These are phyloP conservation scores for Penicilliopsis zonata DNA, from an alignment of 495 filamentous ascomycete genomes.

Conservation along the genomic window DNA sequence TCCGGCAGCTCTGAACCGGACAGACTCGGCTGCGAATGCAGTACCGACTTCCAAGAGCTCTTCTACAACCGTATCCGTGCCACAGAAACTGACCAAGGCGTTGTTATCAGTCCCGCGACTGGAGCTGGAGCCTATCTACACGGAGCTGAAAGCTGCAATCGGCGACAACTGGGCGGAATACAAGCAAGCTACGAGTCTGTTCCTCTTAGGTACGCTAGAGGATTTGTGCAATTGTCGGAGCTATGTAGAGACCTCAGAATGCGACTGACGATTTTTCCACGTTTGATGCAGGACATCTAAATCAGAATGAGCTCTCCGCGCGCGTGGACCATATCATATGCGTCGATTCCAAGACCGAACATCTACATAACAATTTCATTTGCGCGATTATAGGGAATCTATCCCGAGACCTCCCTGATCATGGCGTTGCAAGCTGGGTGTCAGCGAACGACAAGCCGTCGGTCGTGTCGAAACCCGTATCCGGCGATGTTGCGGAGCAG, in stretches of 20 bases:
- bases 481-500: conserved; percentile 83
- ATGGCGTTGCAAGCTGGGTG: conserved; percentile 89
- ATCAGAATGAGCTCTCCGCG: conserved; percentile 71
- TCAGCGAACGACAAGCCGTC: conserved; percentile 92
- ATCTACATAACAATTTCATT: conserved; percentile 86
- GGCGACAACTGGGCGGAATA: conserved; percentile 81
- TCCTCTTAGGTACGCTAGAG: conserved; percentile 60
- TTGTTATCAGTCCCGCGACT: conserved; percentile 67
- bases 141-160: conserved; percentile 68
- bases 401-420: conserved; percentile 77
- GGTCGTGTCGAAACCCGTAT: conserved; percentile 62
- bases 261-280: conserved; percentile 5
- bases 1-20: conserved; percentile 69
- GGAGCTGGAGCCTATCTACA: conserved; percentile 83
- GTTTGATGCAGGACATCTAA: conserved; percentile 57
- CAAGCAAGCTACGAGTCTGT: conserved; percentile 69
- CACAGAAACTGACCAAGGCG: conserved; percentile 43
- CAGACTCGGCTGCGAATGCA: conserved; percentile 46
- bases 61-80: conserved; percentile 40
- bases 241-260: not conserved
- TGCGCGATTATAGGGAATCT: conserved; percentile 78
- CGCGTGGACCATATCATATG: conserved; percentile 63
- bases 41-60: conserved; percentile 46
- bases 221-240: conserved; percentile 2
- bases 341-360: conserved; percentile 55